These are phyloP conservation scores for Cytospora paraplurivora DNA, from an alignment of 2,329 filamentous ascomycete species.

Conservation along the genomic window DNA sequence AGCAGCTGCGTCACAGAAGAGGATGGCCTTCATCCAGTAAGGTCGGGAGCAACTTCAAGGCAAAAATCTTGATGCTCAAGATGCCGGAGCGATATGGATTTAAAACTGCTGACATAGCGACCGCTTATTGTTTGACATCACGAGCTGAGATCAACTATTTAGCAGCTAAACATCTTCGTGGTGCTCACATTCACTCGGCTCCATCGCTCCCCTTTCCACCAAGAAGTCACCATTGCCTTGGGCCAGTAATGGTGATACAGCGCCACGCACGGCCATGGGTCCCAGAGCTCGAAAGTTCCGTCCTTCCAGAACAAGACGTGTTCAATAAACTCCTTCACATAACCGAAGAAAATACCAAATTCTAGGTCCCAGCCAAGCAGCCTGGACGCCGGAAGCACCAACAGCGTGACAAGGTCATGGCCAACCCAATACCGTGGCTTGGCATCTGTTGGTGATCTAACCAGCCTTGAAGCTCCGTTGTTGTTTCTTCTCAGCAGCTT, in stretches of 20 bases:
- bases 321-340: slow-evolving; percentile 36
- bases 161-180: slow-evolving; percentile 28
- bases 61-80: too few relatives aligned
- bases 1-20: too few relatives aligned
- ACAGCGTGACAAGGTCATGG: slow-evolving; percentile 60
- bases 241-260: slow-evolving; percentile 61
- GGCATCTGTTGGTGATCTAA: slow-evolving; percentile 31
- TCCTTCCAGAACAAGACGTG: slow-evolving; percentile 56
- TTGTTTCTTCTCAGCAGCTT: slow-evolving; percentile 25
- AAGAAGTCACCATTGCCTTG: slow-evolving; percentile 48
- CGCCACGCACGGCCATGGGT: slow-evolving; percentile 60
- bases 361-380: slow-evolving; percentile 33
- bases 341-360: slow-evolving; percentile 30
- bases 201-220: slow-evolving; percentile 55
- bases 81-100: too few relatives aligned
- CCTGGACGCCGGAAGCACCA: slow-evolving; percentile 50
- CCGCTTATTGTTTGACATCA: background rate
- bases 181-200: slow-evolving; percentile 70
- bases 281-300: slow-evolving; percentile 54
- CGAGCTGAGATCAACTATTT: background rate
- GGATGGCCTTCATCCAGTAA: too few relatives aligned
- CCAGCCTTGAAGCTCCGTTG: background rate
- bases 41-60: too few relatives aligned
- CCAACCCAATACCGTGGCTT: slow-evolving; percentile 63
- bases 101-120: too few relatives aligned